Evolutionary conservation across 2,329 filamentous ascomycete genomes (phyloP).

Genomic region (Penicillium palitans): DNA sequence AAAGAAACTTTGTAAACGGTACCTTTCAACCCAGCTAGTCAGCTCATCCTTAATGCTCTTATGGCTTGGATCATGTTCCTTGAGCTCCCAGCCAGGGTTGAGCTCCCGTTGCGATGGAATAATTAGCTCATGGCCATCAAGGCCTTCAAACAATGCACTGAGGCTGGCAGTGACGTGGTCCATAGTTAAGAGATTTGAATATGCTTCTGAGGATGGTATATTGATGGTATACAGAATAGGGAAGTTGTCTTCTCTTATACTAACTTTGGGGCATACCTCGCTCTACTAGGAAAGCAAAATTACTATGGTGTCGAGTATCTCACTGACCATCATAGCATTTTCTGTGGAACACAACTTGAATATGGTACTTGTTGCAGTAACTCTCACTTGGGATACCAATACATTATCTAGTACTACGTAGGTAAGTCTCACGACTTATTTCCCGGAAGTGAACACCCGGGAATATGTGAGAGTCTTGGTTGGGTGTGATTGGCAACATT

Average conservation of each 20-base stretch:
- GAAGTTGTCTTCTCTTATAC: not conserved
- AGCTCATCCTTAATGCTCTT: not conserved
- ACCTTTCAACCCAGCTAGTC: not conserved
- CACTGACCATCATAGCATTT: no score
- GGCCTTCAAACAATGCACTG: not conserved
- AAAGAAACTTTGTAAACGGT: not conserved
- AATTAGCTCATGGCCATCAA: not conserved
- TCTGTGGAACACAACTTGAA: no score
- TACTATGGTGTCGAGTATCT: not conserved
- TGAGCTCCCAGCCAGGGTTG: not conserved
- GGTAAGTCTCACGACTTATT: no score
- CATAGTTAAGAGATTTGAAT: not conserved
- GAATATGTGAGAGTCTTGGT: no score
- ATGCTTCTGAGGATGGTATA: not conserved
- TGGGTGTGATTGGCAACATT: not conserved
- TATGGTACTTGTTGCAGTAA: no score
- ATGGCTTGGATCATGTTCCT: not conserved
- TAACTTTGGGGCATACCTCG: not conserved
- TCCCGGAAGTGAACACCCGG: no score
- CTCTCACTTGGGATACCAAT: no score
- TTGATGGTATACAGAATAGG: not conserved
- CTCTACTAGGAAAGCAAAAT: not conserved
- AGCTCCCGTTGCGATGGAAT: not conserved
- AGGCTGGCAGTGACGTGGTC: not conserved
- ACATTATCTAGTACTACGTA: no score